Conservation (phyloP, 225 moss, liverwort and hornwort genomes). For the Physcomitrium patens region DNA sequence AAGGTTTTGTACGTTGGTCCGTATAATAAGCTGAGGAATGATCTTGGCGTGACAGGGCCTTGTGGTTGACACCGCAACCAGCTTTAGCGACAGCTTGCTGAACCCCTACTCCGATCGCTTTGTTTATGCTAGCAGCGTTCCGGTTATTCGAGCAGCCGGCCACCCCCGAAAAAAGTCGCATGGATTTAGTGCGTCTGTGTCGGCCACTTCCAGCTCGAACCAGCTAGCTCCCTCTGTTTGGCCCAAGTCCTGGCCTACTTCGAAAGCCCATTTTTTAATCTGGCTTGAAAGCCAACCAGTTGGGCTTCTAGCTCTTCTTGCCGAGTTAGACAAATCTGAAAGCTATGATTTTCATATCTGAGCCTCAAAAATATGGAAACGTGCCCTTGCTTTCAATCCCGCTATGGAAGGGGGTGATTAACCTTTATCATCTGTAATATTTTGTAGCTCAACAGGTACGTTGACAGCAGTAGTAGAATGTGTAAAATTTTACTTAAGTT, state of each 20-base stretch:
- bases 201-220: slow-evolving; percentile 34
- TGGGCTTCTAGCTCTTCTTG: slow-evolving; percentile 50
- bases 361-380: slow-evolving; percentile 25
- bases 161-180: slow-evolving; percentile 22
- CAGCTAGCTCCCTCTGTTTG: slow-evolving; percentile 20
- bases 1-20: no score
- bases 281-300: slow-evolving; percentile 49
- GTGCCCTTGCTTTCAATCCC: slow-evolving; percentile 26
- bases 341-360: slow-evolving; percentile 5
- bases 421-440: slow-evolving; percentile 14
- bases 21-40: not conserved
- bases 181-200: slow-evolving; percentile 34
- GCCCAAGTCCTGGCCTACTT: slow-evolving; percentile 26
- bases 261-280: slow-evolving; percentile 44
- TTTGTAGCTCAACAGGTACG: slow-evolving; percentile 31
- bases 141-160: slow-evolving; percentile 33
- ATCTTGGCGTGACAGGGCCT: slow-evolving; percentile 58
- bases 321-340: slow-evolving; percentile 30
- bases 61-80: slow-evolving; percentile 59
- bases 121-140: slow-evolving; percentile 80
- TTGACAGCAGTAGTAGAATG: slow-evolving; percentile 29
- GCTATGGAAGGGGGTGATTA: slow-evolving; percentile 22
- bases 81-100: slow-evolving; percentile 75
- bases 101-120: slow-evolving; percentile 91
- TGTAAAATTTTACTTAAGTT: slow-evolving; percentile 24